Conservation (phyloP, 1,284 basidiomycete species). For the Stygiomarasmius scandens region DNA sequence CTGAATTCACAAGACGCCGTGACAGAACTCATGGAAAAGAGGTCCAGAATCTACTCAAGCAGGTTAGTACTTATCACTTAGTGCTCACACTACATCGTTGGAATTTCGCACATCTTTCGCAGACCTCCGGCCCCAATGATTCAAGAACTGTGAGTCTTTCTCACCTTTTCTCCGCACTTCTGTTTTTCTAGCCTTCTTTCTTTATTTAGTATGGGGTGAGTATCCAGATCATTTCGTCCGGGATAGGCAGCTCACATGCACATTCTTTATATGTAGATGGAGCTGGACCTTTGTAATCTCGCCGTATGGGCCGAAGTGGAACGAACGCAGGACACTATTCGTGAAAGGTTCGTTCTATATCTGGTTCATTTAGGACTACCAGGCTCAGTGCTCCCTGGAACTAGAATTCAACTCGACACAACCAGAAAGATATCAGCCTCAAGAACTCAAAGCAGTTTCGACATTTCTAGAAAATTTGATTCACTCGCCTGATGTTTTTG, state of each 20-base stretch:
- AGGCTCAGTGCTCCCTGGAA: neutral
- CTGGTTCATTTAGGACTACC: neutral
- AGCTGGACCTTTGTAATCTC: constrained; percentile 2
- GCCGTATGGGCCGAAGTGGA: constrained; percentile 4
- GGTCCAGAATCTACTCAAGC: constrained; percentile 13
- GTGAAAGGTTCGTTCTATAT: neutral
- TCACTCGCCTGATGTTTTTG: constrained; percentile 4
- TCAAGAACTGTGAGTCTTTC: neutral
- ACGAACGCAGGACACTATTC: constrained; percentile 4
- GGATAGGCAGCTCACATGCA: neutral
- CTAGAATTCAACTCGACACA: neutral
- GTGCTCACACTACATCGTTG: no score
- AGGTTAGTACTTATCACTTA: neutral
- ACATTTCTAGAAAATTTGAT: constrained; percentile 3
- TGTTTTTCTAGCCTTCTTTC: neutral
- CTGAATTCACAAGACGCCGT: constrained; percentile 4
- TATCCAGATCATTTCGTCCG: neutral
- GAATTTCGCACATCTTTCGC: neutral
- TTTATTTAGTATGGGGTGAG: constrained; percentile 5
- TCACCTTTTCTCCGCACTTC: no score
- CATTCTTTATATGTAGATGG: constrained; percentile 1
- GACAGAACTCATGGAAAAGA: constrained; percentile 10
- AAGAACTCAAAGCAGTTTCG: neutral
- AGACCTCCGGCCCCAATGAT: neutral
- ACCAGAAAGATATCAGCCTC: neutral